These are phyloP conservation scores for Tetragonia tetragonoides DNA, from an alignment of 148 eudicot genomes.

Conservation along the genomic window DNA sequence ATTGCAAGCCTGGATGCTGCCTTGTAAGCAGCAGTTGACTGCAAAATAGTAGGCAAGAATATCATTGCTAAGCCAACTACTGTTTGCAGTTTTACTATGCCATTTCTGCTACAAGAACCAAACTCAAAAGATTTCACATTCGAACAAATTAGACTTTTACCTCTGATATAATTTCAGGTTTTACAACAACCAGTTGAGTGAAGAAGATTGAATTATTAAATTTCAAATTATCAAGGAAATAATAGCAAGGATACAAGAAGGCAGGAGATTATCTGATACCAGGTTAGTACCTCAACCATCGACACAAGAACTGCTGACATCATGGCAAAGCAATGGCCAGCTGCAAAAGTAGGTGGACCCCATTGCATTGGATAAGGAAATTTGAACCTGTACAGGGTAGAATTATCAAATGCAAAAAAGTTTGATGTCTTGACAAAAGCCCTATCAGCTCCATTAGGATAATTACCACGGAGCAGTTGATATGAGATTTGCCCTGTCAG, in stretches of 20 bases:
- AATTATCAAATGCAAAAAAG: conserved; percentile 6
- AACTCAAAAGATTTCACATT: background rate
- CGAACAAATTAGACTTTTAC: background rate
- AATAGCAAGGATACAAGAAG: background rate
- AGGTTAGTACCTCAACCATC: conserved; percentile 80
- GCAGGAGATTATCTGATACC: background rate
- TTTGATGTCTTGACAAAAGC: background rate
- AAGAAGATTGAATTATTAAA: background rate
- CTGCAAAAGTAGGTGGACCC: conserved; percentile 97
- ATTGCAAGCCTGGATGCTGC: conserved; percentile 99
- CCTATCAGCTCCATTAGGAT: background rate
- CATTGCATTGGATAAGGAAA: conserved; percentile 98
- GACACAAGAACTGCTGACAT: conserved; percentile 98
- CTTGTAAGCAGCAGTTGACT: conserved; percentile 96
- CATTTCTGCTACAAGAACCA: background rate
- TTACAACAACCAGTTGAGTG: background rate
- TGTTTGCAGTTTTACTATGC: too few species aligned
- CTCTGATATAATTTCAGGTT: background rate
- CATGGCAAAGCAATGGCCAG: conserved; percentile 93
- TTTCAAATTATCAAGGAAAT: too few species aligned
- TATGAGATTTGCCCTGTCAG: conserved; percentile 82
- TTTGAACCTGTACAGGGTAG: conserved; percentile 60
- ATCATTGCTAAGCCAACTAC: background rate
- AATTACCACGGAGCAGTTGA: conserved; percentile 90
- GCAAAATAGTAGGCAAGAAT: conserved; percentile 22